Conservation (phyloP, 2,329 filamentous ascomycete species). For the Neophaeococcomyces aloes region DNA sequence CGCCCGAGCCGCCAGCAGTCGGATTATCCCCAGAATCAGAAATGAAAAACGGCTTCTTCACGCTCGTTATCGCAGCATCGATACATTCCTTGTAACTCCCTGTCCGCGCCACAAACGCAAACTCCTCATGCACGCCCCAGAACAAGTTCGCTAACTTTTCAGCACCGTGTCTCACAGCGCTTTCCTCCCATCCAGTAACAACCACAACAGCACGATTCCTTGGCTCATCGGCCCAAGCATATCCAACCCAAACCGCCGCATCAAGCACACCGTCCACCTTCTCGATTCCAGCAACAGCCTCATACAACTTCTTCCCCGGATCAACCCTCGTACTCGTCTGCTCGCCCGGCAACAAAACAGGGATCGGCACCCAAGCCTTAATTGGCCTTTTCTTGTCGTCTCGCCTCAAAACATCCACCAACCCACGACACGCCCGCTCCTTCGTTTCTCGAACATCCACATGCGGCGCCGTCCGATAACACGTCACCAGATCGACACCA, state of each 20-base stretch:
- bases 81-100: conserved; percentile 40
- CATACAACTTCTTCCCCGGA: conserved; percentile 43
- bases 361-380: conserved; percentile 45
- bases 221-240: conserved; percentile 47
- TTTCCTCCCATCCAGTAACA: conserved; percentile 42
- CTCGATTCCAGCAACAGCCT: conserved; percentile 37
- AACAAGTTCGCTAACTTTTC: conserved; percentile 38
- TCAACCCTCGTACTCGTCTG: conserved; percentile 46
- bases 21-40: conserved; percentile 48
- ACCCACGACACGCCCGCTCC: conserved; percentile 41
- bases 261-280: conserved; percentile 36
- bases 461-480: conserved; percentile 45
- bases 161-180: conserved; percentile 31
- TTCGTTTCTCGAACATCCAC: conserved; percentile 42
- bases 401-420: conserved; percentile 30
- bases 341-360: conserved; percentile 44
- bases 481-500: conserved; percentile 43
- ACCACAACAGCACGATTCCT: conserved; percentile 42
- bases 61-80: conserved; percentile 33
- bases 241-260: conserved; percentile 47
- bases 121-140: conserved; percentile 39
- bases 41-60: conserved; percentile 41
- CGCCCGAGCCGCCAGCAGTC: conserved; percentile 45
- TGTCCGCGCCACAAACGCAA: conserved; percentile 44
- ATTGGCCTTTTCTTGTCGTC: conserved; percentile 29